Conservation (phyloP, 2,329 filamentous ascomycete genomes). For the Ceratocystis huliohia region DNA sequence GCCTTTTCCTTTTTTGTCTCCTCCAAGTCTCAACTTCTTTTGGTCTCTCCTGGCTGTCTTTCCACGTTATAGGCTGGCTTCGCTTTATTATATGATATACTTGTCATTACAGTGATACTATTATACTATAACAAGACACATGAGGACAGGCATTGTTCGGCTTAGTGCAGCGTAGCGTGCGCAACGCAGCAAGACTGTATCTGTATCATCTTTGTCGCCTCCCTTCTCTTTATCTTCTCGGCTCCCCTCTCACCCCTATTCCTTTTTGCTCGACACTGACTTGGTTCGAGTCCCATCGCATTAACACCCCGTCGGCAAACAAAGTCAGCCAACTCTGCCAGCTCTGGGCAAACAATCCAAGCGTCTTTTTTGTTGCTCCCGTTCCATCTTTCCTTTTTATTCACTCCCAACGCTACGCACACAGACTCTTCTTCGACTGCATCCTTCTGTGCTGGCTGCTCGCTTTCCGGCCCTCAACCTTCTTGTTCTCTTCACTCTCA, state of each 20-base stretch:
- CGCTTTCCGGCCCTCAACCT: background rate
- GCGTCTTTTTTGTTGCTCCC: background rate
- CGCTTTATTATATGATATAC: background rate
- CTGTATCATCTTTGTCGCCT: background rate
- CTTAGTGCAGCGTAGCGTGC: background rate
- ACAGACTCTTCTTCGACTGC: background rate
- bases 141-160: constrained; percentile 7
- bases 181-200: background rate
- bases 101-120: background rate
- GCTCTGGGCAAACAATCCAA: background rate
- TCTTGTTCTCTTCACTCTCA: background rate
- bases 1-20: background rate
- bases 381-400: background rate
- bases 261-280: background rate
- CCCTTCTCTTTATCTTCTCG: background rate
- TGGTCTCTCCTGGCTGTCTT: constrained; percentile 19
- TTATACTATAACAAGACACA: background rate
- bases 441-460: background rate
- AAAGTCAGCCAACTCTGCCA: background rate
- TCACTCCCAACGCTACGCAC: too few species aligned
- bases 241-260: background rate
- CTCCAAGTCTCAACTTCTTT: constrained; percentile 1
- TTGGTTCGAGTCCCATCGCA: background rate
- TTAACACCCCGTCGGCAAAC: background rate
- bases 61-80: constrained; percentile 13